These are phyloP conservation scores for Alternaria novae-zelandiae DNA, from an alignment of 2,329 filamentous ascomycete species.

Conservation along the genomic window DNA sequence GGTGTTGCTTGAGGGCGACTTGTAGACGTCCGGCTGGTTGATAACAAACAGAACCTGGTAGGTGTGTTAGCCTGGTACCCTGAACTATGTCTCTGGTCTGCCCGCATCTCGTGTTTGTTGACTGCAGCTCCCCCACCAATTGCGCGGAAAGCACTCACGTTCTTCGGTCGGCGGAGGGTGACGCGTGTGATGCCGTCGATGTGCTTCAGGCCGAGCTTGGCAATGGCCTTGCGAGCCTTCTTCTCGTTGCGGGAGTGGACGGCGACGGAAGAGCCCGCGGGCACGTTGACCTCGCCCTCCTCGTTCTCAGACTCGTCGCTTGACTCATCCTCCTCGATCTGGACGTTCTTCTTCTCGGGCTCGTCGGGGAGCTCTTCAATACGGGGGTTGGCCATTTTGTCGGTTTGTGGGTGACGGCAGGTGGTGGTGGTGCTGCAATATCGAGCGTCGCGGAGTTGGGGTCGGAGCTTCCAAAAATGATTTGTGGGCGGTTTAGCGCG, in stretches of 20 bases:
- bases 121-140: slow-evolving; percentile 21
- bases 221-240: slow-evolving; percentile 99
- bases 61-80: slow-evolving; percentile 25
- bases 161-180: slow-evolving; percentile 97
- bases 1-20: slow-evolving; percentile 98
- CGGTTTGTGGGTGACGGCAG: slow-evolving; percentile 39
- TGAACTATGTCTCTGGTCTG: slow-evolving; percentile 7
- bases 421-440: slow-evolving; percentile 22
- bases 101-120: slow-evolving; percentile 4
- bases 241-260: slow-evolving; percentile 99
- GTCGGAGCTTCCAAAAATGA: slow-evolving; percentile 26
- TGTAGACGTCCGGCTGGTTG: slow-evolving; percentile 99
- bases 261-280: slow-evolving; percentile 85
- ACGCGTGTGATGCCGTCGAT: slow-evolving; percentile 97
- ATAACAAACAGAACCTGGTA: slow-evolving; percentile 96
- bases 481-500: slow-evolving; percentile 42
- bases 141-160: slow-evolving; percentile 70
- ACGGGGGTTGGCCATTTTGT: slow-evolving; percentile 93
- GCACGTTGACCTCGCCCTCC: slow-evolving; percentile 70
- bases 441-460: slow-evolving; percentile 17
- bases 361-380: slow-evolving; percentile 96
- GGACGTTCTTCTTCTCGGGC: slow-evolving; percentile 77
- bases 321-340: slow-evolving; percentile 75
- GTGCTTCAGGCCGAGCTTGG: slow-evolving; percentile 96
- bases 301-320: slow-evolving; percentile 80